Conservation (phyloP, 2,329 filamentous ascomycete genomes). For the Phyllosticta citrichinensis region DNA sequence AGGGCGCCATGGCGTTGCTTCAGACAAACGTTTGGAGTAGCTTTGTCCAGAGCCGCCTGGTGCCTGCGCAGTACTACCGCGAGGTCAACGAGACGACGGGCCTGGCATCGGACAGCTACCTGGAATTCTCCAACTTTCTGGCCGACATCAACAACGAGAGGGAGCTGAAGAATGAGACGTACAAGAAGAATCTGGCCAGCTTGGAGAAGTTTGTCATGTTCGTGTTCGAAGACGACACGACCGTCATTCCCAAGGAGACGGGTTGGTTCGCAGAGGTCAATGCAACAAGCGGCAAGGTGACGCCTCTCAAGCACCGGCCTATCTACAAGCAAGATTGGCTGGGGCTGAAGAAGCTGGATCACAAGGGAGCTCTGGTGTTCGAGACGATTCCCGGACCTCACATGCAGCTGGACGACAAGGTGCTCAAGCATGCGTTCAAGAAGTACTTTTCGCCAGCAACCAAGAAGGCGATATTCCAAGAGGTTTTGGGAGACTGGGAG, state of each 20-base stretch:
- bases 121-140: slow-evolving; percentile 75
- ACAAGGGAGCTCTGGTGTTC: slow-evolving; percentile 70
- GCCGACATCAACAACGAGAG: slow-evolving; percentile 97
- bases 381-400: slow-evolving; percentile 64
- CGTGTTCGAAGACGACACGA: slow-evolving; percentile 76
- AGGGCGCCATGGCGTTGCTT: slow-evolving; percentile 66
- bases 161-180: slow-evolving; percentile 58
- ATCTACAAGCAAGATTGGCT: slow-evolving; percentile 93
- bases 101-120: slow-evolving; percentile 49
- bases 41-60: slow-evolving; percentile 68
- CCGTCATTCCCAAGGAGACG: slow-evolving; percentile 81
- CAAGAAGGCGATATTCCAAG: slow-evolving; percentile 2
- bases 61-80: slow-evolving; percentile 93
- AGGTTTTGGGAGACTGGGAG: slow-evolving; percentile 6
- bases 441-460: slow-evolving; percentile 50
- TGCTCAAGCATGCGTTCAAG: slow-evolving; percentile 55
- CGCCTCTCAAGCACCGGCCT: slow-evolving; percentile 54
- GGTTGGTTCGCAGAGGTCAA: slow-evolving; percentile 88
- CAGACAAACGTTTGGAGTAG: slow-evolving; percentile 69
- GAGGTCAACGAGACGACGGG: slow-evolving; percentile 52
- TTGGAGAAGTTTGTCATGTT: slow-evolving; percentile 80
- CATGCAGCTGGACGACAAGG: slow-evolving; percentile 64
- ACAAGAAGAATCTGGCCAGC: slow-evolving; percentile 57
- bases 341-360: slow-evolving; percentile 68
- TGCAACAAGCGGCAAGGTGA: slow-evolving; percentile 50